Percentiles rank a stretch among this genome's conserved stretches.
Evolutionary conservation across 2,329 filamentous ascomycete genomes (phyloP).

Genomic region (Aspergillus sp.): DNA sequence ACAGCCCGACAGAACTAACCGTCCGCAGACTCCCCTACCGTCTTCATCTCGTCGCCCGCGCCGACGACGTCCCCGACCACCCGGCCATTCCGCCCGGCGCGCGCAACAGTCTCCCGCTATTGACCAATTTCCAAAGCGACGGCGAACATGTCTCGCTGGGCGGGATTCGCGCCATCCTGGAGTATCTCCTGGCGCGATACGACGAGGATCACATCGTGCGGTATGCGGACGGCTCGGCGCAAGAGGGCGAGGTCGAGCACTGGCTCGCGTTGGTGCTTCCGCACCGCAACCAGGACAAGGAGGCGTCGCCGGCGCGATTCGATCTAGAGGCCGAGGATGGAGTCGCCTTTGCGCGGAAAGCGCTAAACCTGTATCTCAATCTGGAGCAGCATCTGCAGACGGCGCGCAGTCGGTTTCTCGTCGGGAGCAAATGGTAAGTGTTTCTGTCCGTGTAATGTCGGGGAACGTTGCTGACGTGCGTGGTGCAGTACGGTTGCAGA

Average conservation of each 20-base stretch:
- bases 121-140: conserved; percentile 4
- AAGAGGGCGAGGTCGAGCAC: background rate
- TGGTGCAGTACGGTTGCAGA: conserved; percentile 11
- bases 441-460: background rate
- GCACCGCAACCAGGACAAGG: background rate
- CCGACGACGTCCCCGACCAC: background rate
- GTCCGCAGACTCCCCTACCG: conserved; percentile 1
- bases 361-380: conserved; percentile 9
- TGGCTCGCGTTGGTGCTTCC: background rate
- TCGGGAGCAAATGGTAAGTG: conserved; percentile 12
- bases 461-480: background rate
- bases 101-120: conserved; percentile 1
- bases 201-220: conserved; percentile 1
- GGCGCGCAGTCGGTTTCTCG: conserved; percentile 3
- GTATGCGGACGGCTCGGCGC: conserved; percentile 2
- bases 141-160: background rate
- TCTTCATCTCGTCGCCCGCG: background rate
- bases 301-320: background rate
- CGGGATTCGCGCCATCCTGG: background rate
- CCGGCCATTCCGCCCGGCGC: background rate
- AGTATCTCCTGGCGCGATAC: conserved; percentile 6
- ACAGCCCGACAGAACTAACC: too few species aligned
- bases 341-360: conserved; percentile 1
- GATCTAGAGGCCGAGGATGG: background rate
- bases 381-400: conserved; percentile 11